A percentile compares a stretch with the other conserved stretches of the same genome.
Evolutionary conservation across 176 grass and related monocot genomes (phyloP).

Genomic region (Aegilops bicornis): DNA sequence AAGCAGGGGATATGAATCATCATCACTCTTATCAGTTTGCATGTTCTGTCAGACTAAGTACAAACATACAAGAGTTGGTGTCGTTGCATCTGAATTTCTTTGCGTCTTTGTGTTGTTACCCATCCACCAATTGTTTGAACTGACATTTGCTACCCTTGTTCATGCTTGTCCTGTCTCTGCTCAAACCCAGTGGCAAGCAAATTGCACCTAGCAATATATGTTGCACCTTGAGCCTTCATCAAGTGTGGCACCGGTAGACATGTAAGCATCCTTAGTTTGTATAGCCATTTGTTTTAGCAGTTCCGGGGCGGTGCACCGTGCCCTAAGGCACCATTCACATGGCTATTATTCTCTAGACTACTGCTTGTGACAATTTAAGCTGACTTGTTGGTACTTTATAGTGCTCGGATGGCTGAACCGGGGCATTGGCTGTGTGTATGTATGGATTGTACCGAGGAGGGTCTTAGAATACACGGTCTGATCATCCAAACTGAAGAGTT

Average conservation of each 20-base stretch:
- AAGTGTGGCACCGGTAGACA: conserved; percentile 68
- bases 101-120: not conserved
- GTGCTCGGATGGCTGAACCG: not conserved
- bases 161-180: conserved; percentile 85
- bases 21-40: conserved; percentile 83
- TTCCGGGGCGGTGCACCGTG: no score
- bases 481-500: no score
- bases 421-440: not conserved
- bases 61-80: not conserved
- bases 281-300: no score
- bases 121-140: not conserved
- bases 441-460: conserved; percentile 68
- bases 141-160: conserved; percentile 47
- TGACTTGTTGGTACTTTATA: not conserved
- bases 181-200: conserved; percentile 82
- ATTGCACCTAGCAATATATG: conserved; percentile 43
- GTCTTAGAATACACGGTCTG: not conserved
- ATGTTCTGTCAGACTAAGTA: conserved; percentile 90
- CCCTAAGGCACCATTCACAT: not conserved
- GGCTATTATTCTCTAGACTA: conserved; percentile 48
- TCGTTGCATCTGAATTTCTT: conserved; percentile 10
- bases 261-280: conserved; percentile 31
- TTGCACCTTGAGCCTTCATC: conserved; percentile 52
- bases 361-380: not conserved
- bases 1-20: conserved; percentile 70